Base-by-base conservation (phyloP, 1,284 basidiomycete species). In the Trichosporon coremiiforme region DNA sequence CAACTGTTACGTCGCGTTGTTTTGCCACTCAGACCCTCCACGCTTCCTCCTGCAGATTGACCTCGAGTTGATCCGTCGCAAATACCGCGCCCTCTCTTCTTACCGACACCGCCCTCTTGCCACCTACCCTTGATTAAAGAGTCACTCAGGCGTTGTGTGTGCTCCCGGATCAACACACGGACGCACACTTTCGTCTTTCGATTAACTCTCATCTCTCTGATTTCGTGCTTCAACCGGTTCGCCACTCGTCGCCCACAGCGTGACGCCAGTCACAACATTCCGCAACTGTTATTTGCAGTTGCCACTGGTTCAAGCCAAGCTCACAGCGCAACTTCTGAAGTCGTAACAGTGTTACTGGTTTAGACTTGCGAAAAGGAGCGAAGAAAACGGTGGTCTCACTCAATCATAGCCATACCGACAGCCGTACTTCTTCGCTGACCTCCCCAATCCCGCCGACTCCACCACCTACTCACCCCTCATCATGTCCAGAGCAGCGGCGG, bases 391-490 rank as follows among this genome's bases (percentile, higher is more conserved):
- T 70, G 70, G 75, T 69, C 73, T 71, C 41, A 41, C 13, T 64
- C 31, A 75, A 73, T 78, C 78, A 76, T 76, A 79, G 76, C 60
- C 79, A 78, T 80, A 75, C 74, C 77, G 73, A 73, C 75, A 72
- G 70, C 78, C 80, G 80, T 74, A 81, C 80, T 81, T 80, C 80
- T 80, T 80, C 79, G 80, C 78, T 77, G 75, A 69, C 78, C 76
- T 80, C 75, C 76, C 74, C 75, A 17, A 63, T 71, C 71, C 69
- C 22, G 35, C 66, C 72, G 69, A 66, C 29, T 64, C 74, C 64
- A 38, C 50, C 64, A n/a, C 60, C 66, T 62, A 53, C 62, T 10
- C 12, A 36, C 41, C 66, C 68, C 55, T 12, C 67, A 76, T 25
- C 64, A 81, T 82, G 80, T 82, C 80, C 7, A 74, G 79, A 36